Conservation (phyloP, 306 rosid genomes). For the Vigna radiata region DNA sequence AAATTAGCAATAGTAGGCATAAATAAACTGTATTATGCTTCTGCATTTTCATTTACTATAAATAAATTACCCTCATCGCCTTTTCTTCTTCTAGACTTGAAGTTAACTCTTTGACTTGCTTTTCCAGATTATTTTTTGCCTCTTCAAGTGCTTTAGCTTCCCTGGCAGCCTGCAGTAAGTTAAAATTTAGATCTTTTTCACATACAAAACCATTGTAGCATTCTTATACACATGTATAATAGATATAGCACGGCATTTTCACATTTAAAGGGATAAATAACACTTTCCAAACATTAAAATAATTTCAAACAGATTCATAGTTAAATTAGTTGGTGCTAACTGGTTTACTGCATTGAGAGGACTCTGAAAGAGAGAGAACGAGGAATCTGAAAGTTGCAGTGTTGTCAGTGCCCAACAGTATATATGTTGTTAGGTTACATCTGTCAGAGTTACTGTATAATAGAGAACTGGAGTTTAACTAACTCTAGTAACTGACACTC, state of each 20-base stretch:
- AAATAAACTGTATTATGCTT: conserved; percentile 15
- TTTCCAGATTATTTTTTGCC: conserved; percentile 79
- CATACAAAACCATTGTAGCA: not conserved
- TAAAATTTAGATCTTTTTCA: conserved; percentile 8
- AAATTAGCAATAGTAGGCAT: not conserved
- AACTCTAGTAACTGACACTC: too few relatives aligned
- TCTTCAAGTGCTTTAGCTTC: conserved; percentile 92
- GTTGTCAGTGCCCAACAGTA: not conserved
- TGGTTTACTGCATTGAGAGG: not conserved
- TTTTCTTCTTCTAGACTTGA: conserved; percentile 70
- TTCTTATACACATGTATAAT: not conserved
- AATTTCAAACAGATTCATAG: not conserved
- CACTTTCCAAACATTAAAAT: not conserved
- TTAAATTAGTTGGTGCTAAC: conserved; percentile 6
- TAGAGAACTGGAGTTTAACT: too few relatives aligned
- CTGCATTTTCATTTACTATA: conserved; percentile 23
- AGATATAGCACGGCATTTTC: conserved; percentile 25
- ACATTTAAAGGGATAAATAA: not conserved
- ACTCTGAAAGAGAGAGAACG: not conserved
- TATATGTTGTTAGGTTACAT: not conserved
- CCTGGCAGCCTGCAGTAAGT: conserved; percentile 76
- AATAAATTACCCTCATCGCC: conserved; percentile 70
- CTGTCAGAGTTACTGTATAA: not conserved
- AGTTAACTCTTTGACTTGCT: conserved; percentile 86
- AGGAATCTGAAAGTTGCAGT: not conserved